Percentiles rank a stretch among this genome's conserved stretches.
Evolutionary conservation across 768 basidiomycete species (phyloP).

Genomic region (Sutorius australiensis): DNA sequence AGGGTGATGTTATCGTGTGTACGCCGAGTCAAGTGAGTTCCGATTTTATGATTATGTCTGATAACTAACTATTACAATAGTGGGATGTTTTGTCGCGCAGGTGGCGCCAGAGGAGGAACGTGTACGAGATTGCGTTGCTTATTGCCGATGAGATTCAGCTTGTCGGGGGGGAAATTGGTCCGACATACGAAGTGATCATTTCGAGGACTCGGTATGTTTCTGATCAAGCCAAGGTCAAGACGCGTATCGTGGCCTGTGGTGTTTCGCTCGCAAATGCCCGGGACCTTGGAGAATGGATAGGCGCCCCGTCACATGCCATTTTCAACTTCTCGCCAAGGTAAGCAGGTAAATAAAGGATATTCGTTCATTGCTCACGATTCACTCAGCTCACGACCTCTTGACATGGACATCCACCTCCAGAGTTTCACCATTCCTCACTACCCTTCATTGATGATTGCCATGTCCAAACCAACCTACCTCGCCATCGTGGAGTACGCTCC

Average conservation of each 20-base stretch:
- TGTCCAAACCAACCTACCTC: conserved; percentile 98
- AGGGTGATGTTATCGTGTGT: conserved; percentile 90
- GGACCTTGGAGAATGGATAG: conserved; percentile 98
- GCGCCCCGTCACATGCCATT: conserved; percentile 86
- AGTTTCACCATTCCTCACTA: conserved; percentile 96
- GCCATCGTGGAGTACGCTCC: conserved; percentile 86
- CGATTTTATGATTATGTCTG: not conserved
- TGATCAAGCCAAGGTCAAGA: conserved; percentile 88
- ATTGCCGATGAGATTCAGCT: conserved; percentile 96
- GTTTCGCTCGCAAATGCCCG: conserved; percentile 95
- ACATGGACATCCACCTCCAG: conserved; percentile 96
- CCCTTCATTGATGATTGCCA: conserved; percentile 96
- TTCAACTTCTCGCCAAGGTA: conserved; percentile 97
- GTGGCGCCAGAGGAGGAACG: conserved; percentile 97
- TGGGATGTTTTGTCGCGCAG: conserved; percentile 94
- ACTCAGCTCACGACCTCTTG: conserved; percentile 84
- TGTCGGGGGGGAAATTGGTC: conserved; percentile 91
- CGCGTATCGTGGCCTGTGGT: conserved; percentile 90
- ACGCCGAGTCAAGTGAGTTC: conserved; percentile 79
- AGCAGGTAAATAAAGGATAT: conserved; percentile 5
- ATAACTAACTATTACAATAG: conserved; percentile 35
- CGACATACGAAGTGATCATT: conserved; percentile 94
- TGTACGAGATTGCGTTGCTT: conserved; percentile 86
- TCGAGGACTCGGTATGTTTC: conserved; percentile 97
- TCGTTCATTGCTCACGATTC: conserved; percentile 9